Evolutionary conservation across 768 basidiomycete genomes (phyloP).

Genomic region (Paxillus involutus): DNA sequence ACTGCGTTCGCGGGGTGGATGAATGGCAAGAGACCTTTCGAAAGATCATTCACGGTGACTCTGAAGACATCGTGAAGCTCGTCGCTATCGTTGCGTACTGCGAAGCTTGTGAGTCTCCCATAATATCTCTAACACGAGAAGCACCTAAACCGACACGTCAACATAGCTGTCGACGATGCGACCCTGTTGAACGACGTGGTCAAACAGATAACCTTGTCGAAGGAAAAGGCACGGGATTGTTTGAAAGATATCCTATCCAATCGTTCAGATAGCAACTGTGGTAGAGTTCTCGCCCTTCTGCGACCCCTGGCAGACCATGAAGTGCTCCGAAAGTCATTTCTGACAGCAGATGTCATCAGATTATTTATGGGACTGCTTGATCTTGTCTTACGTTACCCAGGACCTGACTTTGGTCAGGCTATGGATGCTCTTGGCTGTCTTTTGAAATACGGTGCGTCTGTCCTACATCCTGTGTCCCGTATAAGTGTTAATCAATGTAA

Average conservation of each 20-base stretch:
- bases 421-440: slow-evolving; percentile 23
- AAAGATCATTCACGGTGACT: neutral
- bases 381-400: neutral
- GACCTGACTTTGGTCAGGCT: slow-evolving; percentile 14
- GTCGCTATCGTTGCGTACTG: neutral
- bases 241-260: slow-evolving; percentile 7
- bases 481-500: neutral
- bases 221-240: slow-evolving; percentile 16
- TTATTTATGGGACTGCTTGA: slow-evolving; percentile 16
- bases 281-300: slow-evolving; percentile 22
- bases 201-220: neutral
- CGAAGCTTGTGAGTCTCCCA: neutral
- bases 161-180: neutral
- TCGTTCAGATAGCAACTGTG: slow-evolving; percentile 15
- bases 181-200: neutral
- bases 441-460: slow-evolving; percentile 16
- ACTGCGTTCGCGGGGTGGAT: neutral
- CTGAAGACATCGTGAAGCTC: neutral
- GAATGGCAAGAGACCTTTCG: neutral
- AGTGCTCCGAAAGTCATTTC: slow-evolving; percentile 11
- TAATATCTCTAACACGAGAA: no score
- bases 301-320: slow-evolving; percentile 18
- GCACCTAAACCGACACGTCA: no score
- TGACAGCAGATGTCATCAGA: slow-evolving; percentile 11
- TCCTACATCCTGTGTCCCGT: neutral